These are phyloP conservation scores for Allium cepa DNA, from an alignment of 106 monocot genomes.

Conservation along the genomic window DNA sequence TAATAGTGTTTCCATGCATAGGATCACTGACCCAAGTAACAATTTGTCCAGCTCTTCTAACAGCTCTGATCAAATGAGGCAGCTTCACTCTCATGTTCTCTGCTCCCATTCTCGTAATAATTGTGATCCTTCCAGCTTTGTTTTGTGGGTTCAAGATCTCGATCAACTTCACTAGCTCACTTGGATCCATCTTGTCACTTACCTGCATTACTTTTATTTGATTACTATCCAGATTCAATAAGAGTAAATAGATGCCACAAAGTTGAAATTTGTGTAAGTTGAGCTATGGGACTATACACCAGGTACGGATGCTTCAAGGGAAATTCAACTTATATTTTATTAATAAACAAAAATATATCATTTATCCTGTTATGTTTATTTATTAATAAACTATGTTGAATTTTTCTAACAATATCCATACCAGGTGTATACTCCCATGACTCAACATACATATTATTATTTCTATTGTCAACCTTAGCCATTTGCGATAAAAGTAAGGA, in stretches of 20 bases:
- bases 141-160: conserved; percentile 19
- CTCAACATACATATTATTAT: no score
- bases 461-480: no score
- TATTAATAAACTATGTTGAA: no score
- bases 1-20: conserved; percentile 22
- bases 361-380: no score
- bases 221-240: background rate
- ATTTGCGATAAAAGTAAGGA: no score
- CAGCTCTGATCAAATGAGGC: conserved; percentile 16
- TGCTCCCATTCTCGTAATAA: conserved; percentile 17
- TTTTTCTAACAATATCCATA: no score
- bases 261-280: no score
- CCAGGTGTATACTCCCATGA: no score
- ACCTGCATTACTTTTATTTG: background rate
- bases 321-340: no score
- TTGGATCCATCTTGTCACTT: conserved; percentile 23
- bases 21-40: conserved; percentile 21
- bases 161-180: conserved; percentile 12
- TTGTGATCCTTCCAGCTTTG: conserved; percentile 14
- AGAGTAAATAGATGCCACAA: background rate
- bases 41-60: conserved; percentile 9
- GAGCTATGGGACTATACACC: no score
- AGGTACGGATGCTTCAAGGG: no score
- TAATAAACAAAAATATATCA: no score
- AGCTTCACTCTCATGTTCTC: conserved; percentile 17